phyloP scores from a whole-genome alignment of 192 early-diverging fungal species.

The Mortierella claussenii region DNA sequence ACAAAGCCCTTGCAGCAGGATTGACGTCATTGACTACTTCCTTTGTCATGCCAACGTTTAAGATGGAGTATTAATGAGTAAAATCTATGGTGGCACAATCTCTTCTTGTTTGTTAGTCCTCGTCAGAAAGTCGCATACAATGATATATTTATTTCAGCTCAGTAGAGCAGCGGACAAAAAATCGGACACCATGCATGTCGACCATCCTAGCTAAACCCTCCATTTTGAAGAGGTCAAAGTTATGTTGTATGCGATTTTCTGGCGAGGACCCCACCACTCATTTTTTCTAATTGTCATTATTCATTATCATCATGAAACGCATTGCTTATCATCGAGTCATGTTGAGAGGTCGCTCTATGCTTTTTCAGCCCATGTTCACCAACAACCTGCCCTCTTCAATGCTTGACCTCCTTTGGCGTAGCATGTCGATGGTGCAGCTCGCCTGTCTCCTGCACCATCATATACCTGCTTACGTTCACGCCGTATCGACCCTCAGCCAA shows the following conservation, averaged over 20 bases:
- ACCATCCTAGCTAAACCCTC: no score
- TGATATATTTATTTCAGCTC: no score
- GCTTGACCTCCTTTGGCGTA: constrained; percentile 22
- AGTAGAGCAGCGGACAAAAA: no score
- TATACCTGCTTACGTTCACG: neutral
- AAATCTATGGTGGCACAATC: neutral
- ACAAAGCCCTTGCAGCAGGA: constrained; percentile 19
- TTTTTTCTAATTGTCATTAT: no score
- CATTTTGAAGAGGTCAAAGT: no score
- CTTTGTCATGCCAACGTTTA: constrained; percentile 1
- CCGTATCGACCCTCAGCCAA: no score
- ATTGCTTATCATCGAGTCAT: neutral
- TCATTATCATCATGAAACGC: no score
- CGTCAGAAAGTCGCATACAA: no score
- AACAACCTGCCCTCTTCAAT: neutral
- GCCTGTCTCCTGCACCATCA: neutral
- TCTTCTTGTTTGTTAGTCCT: no score
- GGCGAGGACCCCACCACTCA: no score
- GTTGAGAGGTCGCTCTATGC: neutral
- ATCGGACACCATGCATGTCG: no score
- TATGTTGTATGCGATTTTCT: no score
- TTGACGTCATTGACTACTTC: constrained; percentile 10
- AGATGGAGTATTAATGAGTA: neutral
- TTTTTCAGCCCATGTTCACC: neutral
- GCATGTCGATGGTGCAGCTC: constrained; percentile 25